Conservation (phyloP, 208 protist genomes). For the Leishmania lainsoni region DNA sequence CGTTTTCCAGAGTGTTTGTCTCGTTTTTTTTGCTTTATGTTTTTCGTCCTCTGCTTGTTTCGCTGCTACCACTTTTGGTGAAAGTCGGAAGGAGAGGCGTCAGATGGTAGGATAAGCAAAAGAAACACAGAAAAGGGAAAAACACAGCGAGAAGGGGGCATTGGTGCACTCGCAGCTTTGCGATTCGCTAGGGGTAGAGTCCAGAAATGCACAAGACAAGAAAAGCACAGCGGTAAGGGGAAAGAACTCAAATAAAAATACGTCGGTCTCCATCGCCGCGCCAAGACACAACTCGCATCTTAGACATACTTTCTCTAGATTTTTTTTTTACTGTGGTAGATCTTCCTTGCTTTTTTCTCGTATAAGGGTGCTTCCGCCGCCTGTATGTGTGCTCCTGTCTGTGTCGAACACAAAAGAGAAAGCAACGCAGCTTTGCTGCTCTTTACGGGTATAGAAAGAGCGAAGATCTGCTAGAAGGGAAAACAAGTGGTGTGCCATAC, state of each 20-base stretch:
- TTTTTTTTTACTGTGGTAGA: no score
- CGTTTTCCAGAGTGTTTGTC: neutral
- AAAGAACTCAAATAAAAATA: neutral
- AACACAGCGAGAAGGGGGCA: neutral
- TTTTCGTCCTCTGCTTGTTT: neutral
- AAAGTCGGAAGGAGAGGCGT: neutral
- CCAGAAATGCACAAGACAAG: neutral
- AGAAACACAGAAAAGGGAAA: neutral
- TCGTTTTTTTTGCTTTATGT: neutral
- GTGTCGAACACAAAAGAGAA: neutral
- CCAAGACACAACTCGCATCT: neutral
- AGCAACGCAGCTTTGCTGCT: neutral
- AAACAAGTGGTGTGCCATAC: neutral
- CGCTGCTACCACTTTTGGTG: neutral
- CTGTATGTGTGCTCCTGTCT: neutral
- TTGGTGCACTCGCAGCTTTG: neutral
- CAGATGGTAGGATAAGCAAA: neutral
- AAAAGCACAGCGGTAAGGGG: neutral
- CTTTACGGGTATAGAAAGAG: neutral
- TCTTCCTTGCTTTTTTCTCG: neutral
- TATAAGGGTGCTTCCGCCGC: neutral
- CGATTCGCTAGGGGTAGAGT: neutral
- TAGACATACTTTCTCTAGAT: neutral
- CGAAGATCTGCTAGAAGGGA: neutral
- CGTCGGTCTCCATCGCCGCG: neutral